Evolutionary conservation across 768 basidiomycete genomes (phyloP), one percentile per base, ranked within the genome.

Genomic region (Cyclocybe aegerita): DNA sequence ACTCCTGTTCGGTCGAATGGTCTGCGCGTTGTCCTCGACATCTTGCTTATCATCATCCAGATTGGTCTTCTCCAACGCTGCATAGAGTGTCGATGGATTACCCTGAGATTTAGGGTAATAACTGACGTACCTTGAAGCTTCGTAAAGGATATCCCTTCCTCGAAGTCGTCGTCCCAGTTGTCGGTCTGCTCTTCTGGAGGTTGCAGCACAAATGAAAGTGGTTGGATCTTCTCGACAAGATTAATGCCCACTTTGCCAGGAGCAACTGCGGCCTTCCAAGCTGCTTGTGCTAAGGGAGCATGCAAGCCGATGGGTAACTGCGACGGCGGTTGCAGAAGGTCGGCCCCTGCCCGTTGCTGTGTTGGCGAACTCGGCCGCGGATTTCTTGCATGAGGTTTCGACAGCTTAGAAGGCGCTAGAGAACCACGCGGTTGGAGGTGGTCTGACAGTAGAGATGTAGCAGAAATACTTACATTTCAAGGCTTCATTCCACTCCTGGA

Each of bases 401-500:
- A 80, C 8, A 86, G 81, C 32, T 86, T 77, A 11, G 86, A 81
- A 31, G 89, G 89, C 15, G 89, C 89, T 90, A 57, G 39, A 9
- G 33, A 49, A 51, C 17, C 29, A 31, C 23, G 23, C 5, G 23
- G 23, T 23, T 23, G 23, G 23, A 5, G 23, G 23, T 23, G 23
- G 23, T 23, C 23, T n/a, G n/a, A n/a, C n/a, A n/a, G n/a, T n/a
- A n/a, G n/a, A n/a, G n/a, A n/a, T n/a, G n/a, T n/a, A n/a, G n/a
- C n/a, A n/a, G n/a, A n/a, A n/a, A 40, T 6, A 68, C 69, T 44
- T 65, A 94, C 92, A 93, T 69, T 91, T 93, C 50, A 98, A 73
- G 0, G 95, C 96, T 66, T 98, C 92, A 61, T 99, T 99, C 95
- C 96, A 99, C 68, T 98, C 93, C 67, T 98, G 96, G 17, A 99